Evolutionary conservation across 2,329 filamentous ascomycete genomes (phyloP).

Genomic region (Ceratocystis destructans): DNA sequence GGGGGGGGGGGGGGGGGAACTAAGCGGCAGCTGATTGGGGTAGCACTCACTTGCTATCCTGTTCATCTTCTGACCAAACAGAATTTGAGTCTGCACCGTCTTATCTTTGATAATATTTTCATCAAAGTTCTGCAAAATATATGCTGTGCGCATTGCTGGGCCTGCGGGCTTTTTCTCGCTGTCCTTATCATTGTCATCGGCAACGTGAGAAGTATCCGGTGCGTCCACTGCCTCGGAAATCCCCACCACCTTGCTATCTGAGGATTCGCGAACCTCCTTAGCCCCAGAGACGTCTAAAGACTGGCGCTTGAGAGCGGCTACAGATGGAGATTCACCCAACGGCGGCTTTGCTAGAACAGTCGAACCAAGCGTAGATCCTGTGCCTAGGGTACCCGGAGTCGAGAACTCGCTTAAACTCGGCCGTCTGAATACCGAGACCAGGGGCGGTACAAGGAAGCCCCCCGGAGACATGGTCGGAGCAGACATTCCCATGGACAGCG

Average conservation of each 20-base stretch:
- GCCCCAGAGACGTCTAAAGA: neutral
- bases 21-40: neutral
- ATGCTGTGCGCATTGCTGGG: slow-evolving; percentile 41
- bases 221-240: neutral
- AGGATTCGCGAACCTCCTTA: neutral
- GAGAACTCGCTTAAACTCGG: neutral
- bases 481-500: slow-evolving; percentile 22
- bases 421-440: neutral
- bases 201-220: neutral
- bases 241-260: neutral
- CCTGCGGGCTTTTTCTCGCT: slow-evolving; percentile 19
- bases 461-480: slow-evolving; percentile 20
- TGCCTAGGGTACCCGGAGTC: neutral
- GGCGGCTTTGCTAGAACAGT: neutral
- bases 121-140: slow-evolving; percentile 48
- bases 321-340: neutral
- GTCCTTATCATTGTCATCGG: neutral
- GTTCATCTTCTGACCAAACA: slow-evolving; percentile 46
- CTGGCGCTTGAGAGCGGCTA: neutral
- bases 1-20: neutral
- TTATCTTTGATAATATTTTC: slow-evolving; percentile 43
- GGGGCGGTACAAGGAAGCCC: slow-evolving; percentile 22
- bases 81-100: slow-evolving; percentile 42
- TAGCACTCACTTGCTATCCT: slow-evolving; percentile 38
- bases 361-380: neutral